phyloP scores from a whole-genome alignment of 495 filamentous ascomycete species.

The Talaromyces thailandensis region DNA sequence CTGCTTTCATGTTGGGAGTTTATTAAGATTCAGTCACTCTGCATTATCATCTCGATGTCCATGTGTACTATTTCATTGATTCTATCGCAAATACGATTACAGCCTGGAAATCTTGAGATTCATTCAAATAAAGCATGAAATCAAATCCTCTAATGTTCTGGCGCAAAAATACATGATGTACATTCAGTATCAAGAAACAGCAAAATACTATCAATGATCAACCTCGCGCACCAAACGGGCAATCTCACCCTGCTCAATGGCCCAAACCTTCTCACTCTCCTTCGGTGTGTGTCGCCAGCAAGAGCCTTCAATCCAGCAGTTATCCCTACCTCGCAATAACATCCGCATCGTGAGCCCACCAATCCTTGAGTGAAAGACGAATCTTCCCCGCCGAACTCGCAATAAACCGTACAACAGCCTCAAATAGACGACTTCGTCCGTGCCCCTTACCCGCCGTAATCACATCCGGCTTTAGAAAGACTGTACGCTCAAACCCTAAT shows the following conservation, averaged over 20 bases:
- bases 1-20: background rate
- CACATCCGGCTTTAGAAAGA: constrained; percentile 67
- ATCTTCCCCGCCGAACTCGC: constrained; percentile 43
- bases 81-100: background rate
- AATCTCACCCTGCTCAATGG: constrained; percentile 27
- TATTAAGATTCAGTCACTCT: background rate
- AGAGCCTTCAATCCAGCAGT: constrained; percentile 37
- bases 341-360: constrained; percentile 64
- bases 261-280: constrained; percentile 37
- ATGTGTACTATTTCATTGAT: background rate
- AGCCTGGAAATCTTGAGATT: background rate
- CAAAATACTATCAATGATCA: background rate
- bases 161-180: background rate
- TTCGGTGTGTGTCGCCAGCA: constrained; percentile 33
- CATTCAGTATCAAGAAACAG: background rate
- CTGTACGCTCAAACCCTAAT: constrained; percentile 62
- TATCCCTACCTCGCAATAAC: constrained; percentile 68
- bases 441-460: constrained; percentile 69
- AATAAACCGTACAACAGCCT: constrained; percentile 34
- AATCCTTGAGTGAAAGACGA: constrained; percentile 49
- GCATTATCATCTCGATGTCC: background rate
- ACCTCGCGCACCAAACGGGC: constrained; percentile 10
- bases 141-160: background rate
- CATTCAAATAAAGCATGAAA: background rate
- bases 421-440: constrained; percentile 43